Conservation (phyloP, 371 early-diverging fungal genomes). For the Mortierella sp. region DNA sequence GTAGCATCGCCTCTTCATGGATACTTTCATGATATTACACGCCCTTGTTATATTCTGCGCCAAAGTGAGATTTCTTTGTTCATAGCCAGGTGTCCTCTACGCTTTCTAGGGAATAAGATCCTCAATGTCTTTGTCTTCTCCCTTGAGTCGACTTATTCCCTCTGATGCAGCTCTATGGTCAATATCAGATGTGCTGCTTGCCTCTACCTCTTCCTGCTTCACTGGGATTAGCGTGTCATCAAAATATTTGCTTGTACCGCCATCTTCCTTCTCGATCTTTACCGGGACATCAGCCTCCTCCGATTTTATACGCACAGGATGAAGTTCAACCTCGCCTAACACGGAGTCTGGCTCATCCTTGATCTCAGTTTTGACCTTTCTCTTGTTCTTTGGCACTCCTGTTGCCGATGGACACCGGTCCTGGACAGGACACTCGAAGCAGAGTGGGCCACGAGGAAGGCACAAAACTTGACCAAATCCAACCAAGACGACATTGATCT, state of each 20-base stretch:
- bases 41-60: too few species aligned
- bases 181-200: not conserved
- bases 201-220: constrained; percentile 17
- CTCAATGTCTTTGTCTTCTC: constrained; percentile 32
- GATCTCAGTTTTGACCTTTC: constrained; percentile 4
- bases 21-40: too few species aligned
- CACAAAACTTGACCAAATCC: constrained; percentile 97
- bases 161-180: not conserved
- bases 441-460: constrained; percentile 81
- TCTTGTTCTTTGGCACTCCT: constrained; percentile 15
- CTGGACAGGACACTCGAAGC: constrained; percentile 84
- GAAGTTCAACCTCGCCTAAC: constrained; percentile 38
- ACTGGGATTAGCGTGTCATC: not conserved
- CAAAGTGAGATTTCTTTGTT: too few species aligned
- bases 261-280: constrained; percentile 2
- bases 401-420: constrained; percentile 75
- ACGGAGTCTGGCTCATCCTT: constrained; percentile 20
- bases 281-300: not conserved
- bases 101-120: constrained; percentile 23
- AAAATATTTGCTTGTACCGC: constrained; percentile 19
- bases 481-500: constrained; percentile 93
- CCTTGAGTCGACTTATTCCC: constrained; percentile 16
- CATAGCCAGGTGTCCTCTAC: too few species aligned
- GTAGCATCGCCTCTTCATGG: too few species aligned
- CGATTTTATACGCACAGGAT: constrained; percentile 10